A percentile compares a stretch with the other conserved stretches of the same genome.
These are phyloP conservation scores for Pseudocercospora cruenta DNA, from an alignment of 2,329 filamentous ascomycete genomes.

Conservation along the genomic window DNA sequence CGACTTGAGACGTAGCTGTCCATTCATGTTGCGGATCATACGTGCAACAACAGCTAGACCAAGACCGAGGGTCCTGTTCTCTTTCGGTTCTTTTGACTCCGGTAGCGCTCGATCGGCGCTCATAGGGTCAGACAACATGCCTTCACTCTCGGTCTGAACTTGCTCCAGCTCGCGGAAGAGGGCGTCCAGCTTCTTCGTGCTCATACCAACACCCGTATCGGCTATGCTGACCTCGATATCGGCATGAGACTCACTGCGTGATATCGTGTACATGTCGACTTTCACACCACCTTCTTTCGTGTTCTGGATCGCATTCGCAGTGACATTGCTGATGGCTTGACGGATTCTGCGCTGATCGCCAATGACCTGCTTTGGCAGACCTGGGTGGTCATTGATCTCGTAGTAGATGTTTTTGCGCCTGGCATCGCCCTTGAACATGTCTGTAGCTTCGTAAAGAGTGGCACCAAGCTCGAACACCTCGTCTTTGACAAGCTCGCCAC, in stretches of 20 bases:
- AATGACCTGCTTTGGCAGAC: constrained; percentile 70
- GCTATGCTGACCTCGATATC: constrained; percentile 74
- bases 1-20: constrained; percentile 81
- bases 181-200: constrained; percentile 58
- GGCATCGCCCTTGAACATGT: constrained; percentile 73
- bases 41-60: constrained; percentile 87
- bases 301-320: constrained; percentile 81
- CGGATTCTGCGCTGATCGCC: constrained; percentile 81
- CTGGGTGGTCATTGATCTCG: constrained; percentile 67
- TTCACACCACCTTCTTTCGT: constrained; percentile 69
- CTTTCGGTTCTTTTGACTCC: constrained; percentile 38
- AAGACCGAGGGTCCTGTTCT: constrained; percentile 66
- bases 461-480: constrained; percentile 74
- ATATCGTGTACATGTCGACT: constrained; percentile 69
- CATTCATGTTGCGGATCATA: constrained; percentile 87
- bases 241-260: constrained; percentile 56
- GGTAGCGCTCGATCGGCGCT: constrained; percentile 36
- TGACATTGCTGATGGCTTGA: constrained; percentile 80
- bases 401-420: constrained; percentile 75
- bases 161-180: constrained; percentile 67
- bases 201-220: constrained; percentile 74
- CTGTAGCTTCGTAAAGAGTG: constrained; percentile 76
- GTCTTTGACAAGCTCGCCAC: constrained; percentile 75
- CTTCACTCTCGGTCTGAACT: constrained; percentile 63
- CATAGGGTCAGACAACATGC: constrained; percentile 44